Percentiles rank a stretch among this genome's conserved stretches.
phyloP scores from a whole-genome alignment of 352 stramenopile genomes.

The Phytophthora pluvialis region DNA sequence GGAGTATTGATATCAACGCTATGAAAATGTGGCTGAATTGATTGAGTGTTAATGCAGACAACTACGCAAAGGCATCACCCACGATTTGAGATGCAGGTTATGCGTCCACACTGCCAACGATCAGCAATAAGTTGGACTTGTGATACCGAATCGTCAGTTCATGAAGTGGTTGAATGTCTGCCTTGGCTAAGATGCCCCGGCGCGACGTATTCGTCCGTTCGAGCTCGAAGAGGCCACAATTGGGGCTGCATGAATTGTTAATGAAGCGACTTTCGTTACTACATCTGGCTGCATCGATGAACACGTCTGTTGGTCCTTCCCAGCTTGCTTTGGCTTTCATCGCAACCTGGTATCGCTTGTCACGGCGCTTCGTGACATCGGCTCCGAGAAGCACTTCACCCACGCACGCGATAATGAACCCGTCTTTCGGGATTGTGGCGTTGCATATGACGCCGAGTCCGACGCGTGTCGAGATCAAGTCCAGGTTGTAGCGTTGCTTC shows the following conservation, averaged over 20 bases:
- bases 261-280: conserved; percentile 5
- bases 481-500: not conserved
- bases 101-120: not conserved
- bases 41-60: no score
- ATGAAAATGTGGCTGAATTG: no score
- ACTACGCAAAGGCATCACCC: no score
- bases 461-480: not conserved
- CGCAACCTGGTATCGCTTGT: not conserved
- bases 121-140: not conserved
- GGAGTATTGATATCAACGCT: no score
- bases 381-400: not conserved
- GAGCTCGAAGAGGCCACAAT: not conserved
- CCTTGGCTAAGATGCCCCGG: not conserved
- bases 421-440: not conserved
- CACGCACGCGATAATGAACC: conserved; percentile 5
- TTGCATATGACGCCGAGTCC: not conserved
- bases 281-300: conserved; percentile 3
- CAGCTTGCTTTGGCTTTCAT: not conserved
- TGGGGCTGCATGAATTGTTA: not conserved
- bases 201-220: conserved; percentile 6
- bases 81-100: not conserved
- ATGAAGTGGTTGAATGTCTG: not conserved
- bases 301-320: not conserved
- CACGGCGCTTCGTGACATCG: not conserved
- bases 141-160: not conserved